phyloP scores from a whole-genome alignment of 768 basidiomycete genomes.

The Boletus barrowsii region DNA sequence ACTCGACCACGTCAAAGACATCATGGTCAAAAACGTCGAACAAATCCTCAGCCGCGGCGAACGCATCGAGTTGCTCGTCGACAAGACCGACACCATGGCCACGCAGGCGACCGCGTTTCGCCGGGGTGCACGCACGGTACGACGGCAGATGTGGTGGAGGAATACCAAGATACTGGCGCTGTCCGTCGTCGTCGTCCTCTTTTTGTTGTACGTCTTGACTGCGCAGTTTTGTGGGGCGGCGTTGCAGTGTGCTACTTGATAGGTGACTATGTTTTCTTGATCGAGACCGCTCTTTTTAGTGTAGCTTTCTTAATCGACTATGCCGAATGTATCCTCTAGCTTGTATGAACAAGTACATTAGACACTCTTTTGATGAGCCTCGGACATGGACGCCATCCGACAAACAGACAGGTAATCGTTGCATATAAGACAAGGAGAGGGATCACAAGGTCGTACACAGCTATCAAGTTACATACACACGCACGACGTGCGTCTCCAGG shows the following conservation, averaged over 20 bases:
- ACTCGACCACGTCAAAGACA: constrained; percentile 86
- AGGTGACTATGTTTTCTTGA: not conserved
- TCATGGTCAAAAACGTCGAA: constrained; percentile 99
- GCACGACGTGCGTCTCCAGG: not conserved
- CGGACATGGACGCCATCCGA: too few species aligned
- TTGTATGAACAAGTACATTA: too few species aligned
- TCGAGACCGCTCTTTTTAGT: not conserved
- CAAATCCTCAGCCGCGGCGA: constrained; percentile 93
- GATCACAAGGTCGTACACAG: not conserved
- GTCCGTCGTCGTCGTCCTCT: constrained; percentile 63
- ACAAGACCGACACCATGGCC: constrained; percentile 96
- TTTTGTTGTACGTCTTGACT: constrained; percentile 76
- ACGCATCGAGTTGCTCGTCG: constrained; percentile 90
- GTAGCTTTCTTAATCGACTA: constrained; percentile 6
- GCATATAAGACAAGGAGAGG: constrained; percentile 14
- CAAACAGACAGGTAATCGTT: constrained; percentile 1
- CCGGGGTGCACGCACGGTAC: constrained; percentile 77
- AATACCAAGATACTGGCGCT: constrained; percentile 69
- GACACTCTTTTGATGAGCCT: too few species aligned
- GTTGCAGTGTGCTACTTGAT: constrained; percentile 53
- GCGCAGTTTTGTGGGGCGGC: constrained; percentile 90
- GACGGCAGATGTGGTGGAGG: constrained; percentile 90
- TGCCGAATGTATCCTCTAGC: constrained; percentile 10
- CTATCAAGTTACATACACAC: constrained; percentile 9
- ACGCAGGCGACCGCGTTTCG: constrained; percentile 93